Evolutionary conservation across 495 filamentous ascomycete species (phyloP), one percentile per base, ranked within the genome.

Genomic region (Aspergillus olivimuriae): DNA sequence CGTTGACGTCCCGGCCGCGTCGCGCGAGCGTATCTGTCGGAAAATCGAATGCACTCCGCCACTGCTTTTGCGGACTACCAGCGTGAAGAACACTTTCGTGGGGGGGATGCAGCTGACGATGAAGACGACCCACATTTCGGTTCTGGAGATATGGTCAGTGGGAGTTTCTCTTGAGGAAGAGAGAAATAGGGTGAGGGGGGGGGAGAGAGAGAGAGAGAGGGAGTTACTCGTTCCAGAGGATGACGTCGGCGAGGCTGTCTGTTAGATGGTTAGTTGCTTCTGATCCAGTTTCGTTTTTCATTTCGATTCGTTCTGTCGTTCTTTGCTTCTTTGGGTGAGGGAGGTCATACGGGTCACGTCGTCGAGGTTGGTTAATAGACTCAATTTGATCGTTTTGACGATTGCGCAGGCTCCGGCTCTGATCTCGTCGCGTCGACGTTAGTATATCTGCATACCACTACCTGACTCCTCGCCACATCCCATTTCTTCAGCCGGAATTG

Each of bases 121-220:
- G 12, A 43, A 48, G 0, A 48, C 39, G 30, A 48, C 39, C 46
- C 39, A 48, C 46, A 48, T 43, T 43, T 48, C 46, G 10, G 33
- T 39, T 22, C 46, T 48, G n/a, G n/a, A n/a, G n/a, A n/a, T n/a
- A n/a, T n/a, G n/a, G n/a, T n/a, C n/a, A n/a, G n/a, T n/a, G n/a
- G n/a, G n/a, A n/a, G n/a, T n/a, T n/a, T n/a, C n/a, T n/a, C n/a
- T n/a, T n/a, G n/a, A n/a, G n/a, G n/a, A n/a, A n/a, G n/a, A n/a
- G n/a, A n/a, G n/a, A n/a, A n/a, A n/a, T n/a, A n/a, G n/a, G n/a
- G n/a, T n/a, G n/a, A n/a, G n/a, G n/a, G n/a, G n/a, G n/a, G n/a
- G n/a, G n/a, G n/a, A n/a, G n/a, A n/a, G n/a, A 19, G 14, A 23
- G 6, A 21, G 11, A 30, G 24, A 30, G 11, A 15, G 12, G 9